Base-by-base conservation (phyloP, 768 basidiomycete species). In the Kondoa subrosea region DNA sequence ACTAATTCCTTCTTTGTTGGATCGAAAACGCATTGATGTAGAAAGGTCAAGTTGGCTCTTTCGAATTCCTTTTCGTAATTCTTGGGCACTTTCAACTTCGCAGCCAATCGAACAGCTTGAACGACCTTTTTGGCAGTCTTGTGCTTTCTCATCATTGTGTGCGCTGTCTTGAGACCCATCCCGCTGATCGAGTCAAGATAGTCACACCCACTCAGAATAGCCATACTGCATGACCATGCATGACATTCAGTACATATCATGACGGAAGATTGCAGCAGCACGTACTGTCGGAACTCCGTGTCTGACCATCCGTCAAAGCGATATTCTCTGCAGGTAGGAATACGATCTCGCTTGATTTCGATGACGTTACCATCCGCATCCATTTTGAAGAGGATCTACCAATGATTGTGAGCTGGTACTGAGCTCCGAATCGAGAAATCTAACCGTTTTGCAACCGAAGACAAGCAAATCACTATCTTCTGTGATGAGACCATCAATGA, bases 391-490 rank as follows among this genome's bases (percentile, higher is more conserved):
- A 95, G 82, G 68, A 50, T 50, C 40, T 50, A 50, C 21, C 8
- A 8, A 50, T 50, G 40, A 50, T 50, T 50, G 12, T 8, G 40
- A 50, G 40, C 40, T n/a, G n/a, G n/a, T n/a, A n/a, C n/a, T n/a
- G n/a, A 50, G 8, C 40, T 21, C 8, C 40, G 40, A 50, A 8
- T 8, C 14, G 40, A 50, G 21, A 8, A 8, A 50, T 8, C 40
- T 8, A 8, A 95, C 91, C 65, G 83, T 85, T 72, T 82, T 82
- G 78, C 91, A 93, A n/a, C 93, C 95, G 74, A 95, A 97, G 61
- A 99, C 92, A 68, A 97, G 85, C 31, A 99, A 81, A 77, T 99
- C 95, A 0, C 92, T 96, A 78, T 97, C 95, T 78, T 99, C 95
- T 1, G 95, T 97, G 72, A 99, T 83, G 76, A 99, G 86, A 1